Evolutionary conservation across 495 filamentous ascomycete genomes (phyloP).

Genomic region (Trichoderma virens): DNA sequence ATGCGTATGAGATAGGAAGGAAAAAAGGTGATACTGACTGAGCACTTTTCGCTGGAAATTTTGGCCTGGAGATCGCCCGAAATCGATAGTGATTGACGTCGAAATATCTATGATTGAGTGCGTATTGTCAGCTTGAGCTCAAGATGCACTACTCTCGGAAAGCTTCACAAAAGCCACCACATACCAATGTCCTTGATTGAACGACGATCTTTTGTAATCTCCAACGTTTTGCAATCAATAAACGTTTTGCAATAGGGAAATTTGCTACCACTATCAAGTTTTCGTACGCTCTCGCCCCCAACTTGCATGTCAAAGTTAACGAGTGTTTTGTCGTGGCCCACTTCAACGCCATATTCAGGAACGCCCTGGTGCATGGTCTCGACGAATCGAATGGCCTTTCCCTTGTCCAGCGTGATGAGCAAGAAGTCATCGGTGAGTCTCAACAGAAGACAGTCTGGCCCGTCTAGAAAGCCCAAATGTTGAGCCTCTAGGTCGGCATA

Average conservation of each 20-base stretch:
- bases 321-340: constrained; percentile 74
- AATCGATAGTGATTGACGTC: constrained; percentile 73
- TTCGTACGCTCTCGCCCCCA: constrained; percentile 45
- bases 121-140: background rate
- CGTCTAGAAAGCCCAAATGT: constrained; percentile 56
- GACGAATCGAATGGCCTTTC: constrained; percentile 62
- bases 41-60: constrained; percentile 75
- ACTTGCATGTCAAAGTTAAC: constrained; percentile 71
- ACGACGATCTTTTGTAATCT: constrained; percentile 42
- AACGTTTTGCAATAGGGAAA: constrained; percentile 87
- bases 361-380: constrained; percentile 71
- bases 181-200: constrained; percentile 22
- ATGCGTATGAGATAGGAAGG: no score
- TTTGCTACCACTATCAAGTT: constrained; percentile 32
- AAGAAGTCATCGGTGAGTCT: constrained; percentile 89
- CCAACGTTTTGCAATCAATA: constrained; percentile 70
- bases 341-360: constrained; percentile 67
- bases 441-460: constrained; percentile 57
- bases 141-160: no score
- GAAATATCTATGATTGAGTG: constrained; percentile 26
- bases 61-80: constrained; percentile 56
- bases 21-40: constrained; percentile 42
- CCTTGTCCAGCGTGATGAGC: constrained; percentile 63
- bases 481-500: constrained; percentile 77
- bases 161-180: background rate